Evolutionary conservation across 805 yeast species (phyloP).

Genomic region (Tetrapisispora fleetii): DNA sequence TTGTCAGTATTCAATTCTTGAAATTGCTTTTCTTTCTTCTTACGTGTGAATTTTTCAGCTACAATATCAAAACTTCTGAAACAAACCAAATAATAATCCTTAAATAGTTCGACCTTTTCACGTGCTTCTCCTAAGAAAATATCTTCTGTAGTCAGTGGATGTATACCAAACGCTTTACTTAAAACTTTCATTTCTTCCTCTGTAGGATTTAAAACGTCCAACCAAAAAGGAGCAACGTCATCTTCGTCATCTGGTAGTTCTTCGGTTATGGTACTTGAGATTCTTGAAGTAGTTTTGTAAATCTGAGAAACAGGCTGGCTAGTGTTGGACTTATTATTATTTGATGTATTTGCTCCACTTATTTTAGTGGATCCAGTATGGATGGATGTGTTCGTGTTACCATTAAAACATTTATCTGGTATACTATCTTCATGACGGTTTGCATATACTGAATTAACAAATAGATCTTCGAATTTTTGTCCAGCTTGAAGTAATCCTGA

Average conservation of each 20-base stretch:
- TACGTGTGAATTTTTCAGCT: conserved; percentile 53
- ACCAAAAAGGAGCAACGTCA: conserved; percentile 73
- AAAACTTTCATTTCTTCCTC: conserved; percentile 94
- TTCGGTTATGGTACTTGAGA: not conserved
- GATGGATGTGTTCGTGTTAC: not conserved
- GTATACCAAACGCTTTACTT: conserved; percentile 86
- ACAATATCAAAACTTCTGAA: conserved; percentile 77
- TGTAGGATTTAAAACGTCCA: conserved; percentile 84
- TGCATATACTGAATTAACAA: conserved; percentile 31
- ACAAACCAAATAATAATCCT: conserved; percentile 84
- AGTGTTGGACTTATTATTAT: not conserved
- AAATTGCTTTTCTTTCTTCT: conserved; percentile 34
- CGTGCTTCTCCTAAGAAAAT: conserved; percentile 87
- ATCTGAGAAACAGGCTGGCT: conserved; percentile 7
- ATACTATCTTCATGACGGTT: not conserved
- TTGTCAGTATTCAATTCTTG: conserved; percentile 2
- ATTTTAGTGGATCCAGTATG: conserved; percentile 5
- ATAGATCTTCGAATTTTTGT: conserved; percentile 52
- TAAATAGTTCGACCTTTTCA: conserved; percentile 89
- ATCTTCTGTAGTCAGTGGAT: conserved; percentile 94
- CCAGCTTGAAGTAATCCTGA: conserved; percentile 66
- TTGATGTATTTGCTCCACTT: not conserved
- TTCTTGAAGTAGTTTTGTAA: conserved; percentile 4
- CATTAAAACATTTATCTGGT: not conserved
- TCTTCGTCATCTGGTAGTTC: conserved; percentile 7